These are phyloP conservation scores for Phanerochaete carnosa DNA, from an alignment of 768 basidiomycete genomes.

Conservation along the genomic window DNA sequence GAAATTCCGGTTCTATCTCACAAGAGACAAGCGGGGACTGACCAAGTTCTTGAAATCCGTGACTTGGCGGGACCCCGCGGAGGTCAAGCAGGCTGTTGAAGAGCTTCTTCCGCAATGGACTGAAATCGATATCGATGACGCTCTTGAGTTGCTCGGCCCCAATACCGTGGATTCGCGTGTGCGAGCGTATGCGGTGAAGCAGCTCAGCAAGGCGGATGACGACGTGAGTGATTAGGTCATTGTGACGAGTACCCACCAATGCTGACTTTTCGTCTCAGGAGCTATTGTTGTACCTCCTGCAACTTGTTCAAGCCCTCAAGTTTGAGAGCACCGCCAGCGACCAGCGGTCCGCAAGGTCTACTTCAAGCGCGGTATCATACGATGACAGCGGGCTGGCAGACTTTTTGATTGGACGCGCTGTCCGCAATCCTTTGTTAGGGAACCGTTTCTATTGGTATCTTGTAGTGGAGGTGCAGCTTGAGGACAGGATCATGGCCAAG, in stretches of 20 bases:
- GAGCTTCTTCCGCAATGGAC: constrained; percentile 95
- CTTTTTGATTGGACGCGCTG: constrained; percentile 84
- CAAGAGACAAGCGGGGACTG: constrained; percentile 86
- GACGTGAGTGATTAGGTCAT: constrained; percentile 56
- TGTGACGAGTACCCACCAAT: not conserved
- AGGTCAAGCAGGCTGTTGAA: constrained; percentile 98
- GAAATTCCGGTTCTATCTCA: constrained; percentile 99
- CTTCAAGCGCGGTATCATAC: constrained; percentile 73
- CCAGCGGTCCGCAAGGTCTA: constrained; percentile 70
- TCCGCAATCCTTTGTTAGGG: constrained; percentile 78
- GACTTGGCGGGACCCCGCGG: constrained; percentile 93
- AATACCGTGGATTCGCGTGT: constrained; percentile 88
- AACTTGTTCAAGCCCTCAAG: constrained; percentile 96
- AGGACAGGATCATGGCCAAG: constrained; percentile 82
- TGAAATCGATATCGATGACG: constrained; percentile 95
- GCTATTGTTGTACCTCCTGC: constrained; percentile 85
- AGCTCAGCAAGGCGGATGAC: constrained; percentile 88
- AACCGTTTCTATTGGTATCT: constrained; percentile 97
- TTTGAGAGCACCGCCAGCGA: constrained; percentile 85
- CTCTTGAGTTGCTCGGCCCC: constrained; percentile 91
- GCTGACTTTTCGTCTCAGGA: constrained; percentile 52
- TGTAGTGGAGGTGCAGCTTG: constrained; percentile 90
- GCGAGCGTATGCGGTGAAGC: constrained; percentile 89
- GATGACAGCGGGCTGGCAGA: constrained; percentile 93
- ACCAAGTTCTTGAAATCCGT: constrained; percentile 98